Conservation (phyloP, 108 stramenopile species). For the Seminavis robusta region DNA sequence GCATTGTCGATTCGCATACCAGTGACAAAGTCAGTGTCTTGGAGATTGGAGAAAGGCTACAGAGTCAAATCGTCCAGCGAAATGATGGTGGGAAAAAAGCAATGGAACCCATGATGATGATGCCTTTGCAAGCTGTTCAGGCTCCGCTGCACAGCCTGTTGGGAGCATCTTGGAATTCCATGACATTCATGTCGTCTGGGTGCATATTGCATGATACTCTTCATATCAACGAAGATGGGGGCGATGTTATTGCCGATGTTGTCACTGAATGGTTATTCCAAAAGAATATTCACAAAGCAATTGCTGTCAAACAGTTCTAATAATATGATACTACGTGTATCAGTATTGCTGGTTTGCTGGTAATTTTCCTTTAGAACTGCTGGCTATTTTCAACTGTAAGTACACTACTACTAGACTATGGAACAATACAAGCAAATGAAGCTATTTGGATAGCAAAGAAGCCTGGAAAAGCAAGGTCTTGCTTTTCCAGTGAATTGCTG, state of each 20-base stretch:
- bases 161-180: conserved; percentile 5
- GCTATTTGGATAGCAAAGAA: too few species aligned
- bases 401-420: too few species aligned
- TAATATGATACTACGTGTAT: too few species aligned
- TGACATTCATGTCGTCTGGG: neutral
- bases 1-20: neutral
- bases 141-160: neutral
- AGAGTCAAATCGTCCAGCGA: conserved; percentile 8
- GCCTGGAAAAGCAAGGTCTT: too few species aligned
- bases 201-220: conserved; percentile 4
- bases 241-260: conserved; percentile 3
- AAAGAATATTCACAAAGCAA: conserved; percentile 11
- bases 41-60: too few species aligned
- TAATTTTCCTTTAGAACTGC: too few species aligned
- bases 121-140: neutral
- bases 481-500: too few species aligned
- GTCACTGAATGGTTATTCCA: conserved; percentile 10
- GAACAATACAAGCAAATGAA: too few species aligned
- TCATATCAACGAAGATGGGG: conserved; percentile 6
- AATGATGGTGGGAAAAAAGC: conserved; percentile 9
- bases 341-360: too few species aligned
- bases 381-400: too few species aligned
- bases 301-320: conserved; percentile 27
- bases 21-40: conserved; percentile 1
- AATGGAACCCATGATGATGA: neutral